phyloP scores from a whole-genome alignment of 2,329 filamentous ascomycete genomes.

The Colletotrichum cereale region DNA sequence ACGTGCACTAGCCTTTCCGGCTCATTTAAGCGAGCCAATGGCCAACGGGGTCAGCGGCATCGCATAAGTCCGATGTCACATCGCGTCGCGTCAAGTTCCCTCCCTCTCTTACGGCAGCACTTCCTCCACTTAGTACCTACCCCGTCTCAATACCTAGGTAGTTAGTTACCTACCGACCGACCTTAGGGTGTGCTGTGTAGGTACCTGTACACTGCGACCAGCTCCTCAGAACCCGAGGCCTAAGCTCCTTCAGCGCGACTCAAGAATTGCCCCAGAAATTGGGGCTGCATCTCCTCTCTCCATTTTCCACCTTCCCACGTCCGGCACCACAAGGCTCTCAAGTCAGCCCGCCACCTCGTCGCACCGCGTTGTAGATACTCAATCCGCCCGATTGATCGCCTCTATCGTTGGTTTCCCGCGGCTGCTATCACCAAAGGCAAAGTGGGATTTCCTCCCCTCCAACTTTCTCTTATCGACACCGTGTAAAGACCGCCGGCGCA shows the following conservation, averaged over 20 bases:
- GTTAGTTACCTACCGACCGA: neutral
- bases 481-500: conserved; percentile 19
- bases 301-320: neutral
- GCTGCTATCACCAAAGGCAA: no score
- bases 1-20: neutral
- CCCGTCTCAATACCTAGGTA: neutral
- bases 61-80: neutral
- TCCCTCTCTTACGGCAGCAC: conserved; percentile 20
- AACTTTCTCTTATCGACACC: neutral
- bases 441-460: neutral
- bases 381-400: conserved; percentile 3
- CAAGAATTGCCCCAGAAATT: conserved; percentile 5
- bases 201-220: neutral
- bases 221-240: conserved; percentile 15
- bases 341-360: conserved; percentile 2
- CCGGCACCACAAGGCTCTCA: conserved; percentile 3
- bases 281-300: neutral
- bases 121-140: neutral
- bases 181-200: no score
- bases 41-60: neutral
- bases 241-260: conserved; percentile 29
- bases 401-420: neutral
- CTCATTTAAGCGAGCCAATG: neutral
- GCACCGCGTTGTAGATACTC: neutral
- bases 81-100: neutral